Evolutionary conservation across 2,329 filamentous ascomycete species (phyloP).

Genomic region (Verticillium alfalfae): DNA sequence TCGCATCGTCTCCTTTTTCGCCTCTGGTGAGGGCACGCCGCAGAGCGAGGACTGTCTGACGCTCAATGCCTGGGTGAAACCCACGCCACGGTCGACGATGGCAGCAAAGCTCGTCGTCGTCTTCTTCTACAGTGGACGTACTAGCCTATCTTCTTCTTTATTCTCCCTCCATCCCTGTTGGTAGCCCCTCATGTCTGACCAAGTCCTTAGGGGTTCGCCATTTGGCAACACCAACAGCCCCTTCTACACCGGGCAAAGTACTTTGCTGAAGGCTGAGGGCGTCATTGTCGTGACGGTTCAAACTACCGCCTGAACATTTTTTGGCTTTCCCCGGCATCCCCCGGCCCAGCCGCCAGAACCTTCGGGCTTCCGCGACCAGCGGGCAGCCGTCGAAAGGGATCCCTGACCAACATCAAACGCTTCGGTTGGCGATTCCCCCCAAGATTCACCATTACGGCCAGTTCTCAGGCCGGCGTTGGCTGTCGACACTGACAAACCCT

Average conservation of each 20-base stretch:
- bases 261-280: conserved; percentile 34
- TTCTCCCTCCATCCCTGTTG: too few species aligned
- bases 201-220: conserved; percentile 13
- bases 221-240: conserved; percentile 27
- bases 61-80: conserved; percentile 30
- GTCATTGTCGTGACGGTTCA: conserved; percentile 38
- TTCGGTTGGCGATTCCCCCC: conserved; percentile 37
- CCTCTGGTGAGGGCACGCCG: conserved; percentile 14
- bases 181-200: background rate
- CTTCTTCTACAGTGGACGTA: conserved; percentile 29
- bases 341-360: conserved; percentile 26
- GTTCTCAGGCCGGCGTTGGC: conserved; percentile 35
- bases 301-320: conserved; percentile 40
- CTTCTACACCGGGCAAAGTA: conserved; percentile 35
- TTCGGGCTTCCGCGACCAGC: conserved; percentile 45
- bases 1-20: conserved; percentile 15
- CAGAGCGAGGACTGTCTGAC: conserved; percentile 30
- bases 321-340: conserved; percentile 33
- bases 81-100: conserved; percentile 14
- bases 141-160: accelerated
- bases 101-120: conserved; percentile 26
- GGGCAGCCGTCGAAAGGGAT: conserved; percentile 43
- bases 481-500: too few species aligned
- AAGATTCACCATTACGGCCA: conserved; percentile 38
- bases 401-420: conserved; percentile 31